Conservation (phyloP, 2,329 filamentous ascomycete genomes). For the Monosporascus ibericus region DNA sequence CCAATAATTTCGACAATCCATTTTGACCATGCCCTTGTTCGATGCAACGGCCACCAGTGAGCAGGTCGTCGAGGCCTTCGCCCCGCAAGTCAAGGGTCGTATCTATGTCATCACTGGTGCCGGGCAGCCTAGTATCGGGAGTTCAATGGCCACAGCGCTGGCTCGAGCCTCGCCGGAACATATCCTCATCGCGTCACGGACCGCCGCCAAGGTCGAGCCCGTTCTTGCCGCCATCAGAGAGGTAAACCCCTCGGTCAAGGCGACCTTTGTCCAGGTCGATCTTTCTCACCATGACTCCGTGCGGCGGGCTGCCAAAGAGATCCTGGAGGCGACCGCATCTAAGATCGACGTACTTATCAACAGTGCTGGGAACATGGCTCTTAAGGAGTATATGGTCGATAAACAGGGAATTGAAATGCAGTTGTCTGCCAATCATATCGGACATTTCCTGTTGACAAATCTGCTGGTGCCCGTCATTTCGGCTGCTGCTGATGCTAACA, state of each 20-base stretch:
- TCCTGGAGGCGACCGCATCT: constrained; percentile 9
- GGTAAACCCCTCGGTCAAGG: constrained; percentile 15
- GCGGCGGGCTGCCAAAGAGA: constrained; percentile 11
- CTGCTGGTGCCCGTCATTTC: constrained; percentile 37
- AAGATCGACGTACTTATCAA: constrained; percentile 20
- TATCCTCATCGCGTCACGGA: constrained; percentile 19
- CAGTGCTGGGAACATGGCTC: constrained; percentile 16
- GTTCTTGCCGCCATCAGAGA: constrained; percentile 12
- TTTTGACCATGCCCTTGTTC: constrained; percentile 9
- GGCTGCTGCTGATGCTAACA: constrained; percentile 21
- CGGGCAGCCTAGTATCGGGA: constrained; percentile 15
- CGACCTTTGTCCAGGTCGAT: constrained; percentile 17
- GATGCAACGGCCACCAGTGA: constrained; percentile 15
- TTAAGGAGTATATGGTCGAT: constrained; percentile 17
- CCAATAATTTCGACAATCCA: no score
- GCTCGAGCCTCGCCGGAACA: constrained; percentile 13
- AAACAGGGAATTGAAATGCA: constrained; percentile 29
- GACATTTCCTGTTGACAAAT: constrained; percentile 41
- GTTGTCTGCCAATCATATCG: constrained; percentile 43
- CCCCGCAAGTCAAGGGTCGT: constrained; percentile 12
- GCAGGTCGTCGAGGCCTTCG: constrained; percentile 18
- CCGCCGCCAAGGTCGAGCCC: constrained; percentile 13
- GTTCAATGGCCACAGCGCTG: constrained; percentile 14
- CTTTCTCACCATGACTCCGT: constrained; percentile 17
- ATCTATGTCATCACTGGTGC: constrained; percentile 19